A percentile compares a stretch with the other conserved stretches of the same genome.
Conservation (phyloP, 306 rosid genomes). For the Albizia julibrissin region DNA sequence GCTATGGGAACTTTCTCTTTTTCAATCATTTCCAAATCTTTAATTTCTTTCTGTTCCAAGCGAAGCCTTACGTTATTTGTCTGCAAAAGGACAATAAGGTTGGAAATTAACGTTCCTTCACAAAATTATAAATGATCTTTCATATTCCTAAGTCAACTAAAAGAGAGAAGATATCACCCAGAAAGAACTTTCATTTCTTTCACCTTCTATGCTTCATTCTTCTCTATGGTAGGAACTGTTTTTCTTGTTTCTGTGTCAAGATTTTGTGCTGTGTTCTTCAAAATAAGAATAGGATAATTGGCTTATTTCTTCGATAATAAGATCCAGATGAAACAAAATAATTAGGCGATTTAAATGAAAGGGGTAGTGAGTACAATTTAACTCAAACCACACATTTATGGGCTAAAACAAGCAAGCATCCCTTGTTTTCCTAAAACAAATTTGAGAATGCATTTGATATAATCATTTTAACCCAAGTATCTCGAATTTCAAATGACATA, state of each 20-base stretch:
- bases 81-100: conserved; percentile 26
- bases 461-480: background rate
- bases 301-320: background rate
- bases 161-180: background rate
- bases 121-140: background rate
- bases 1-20: too few species aligned
- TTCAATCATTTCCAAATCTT: too few species aligned
- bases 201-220: background rate
- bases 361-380: background rate
- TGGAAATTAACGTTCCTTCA: background rate
- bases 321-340: background rate
- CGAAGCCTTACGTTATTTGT: conserved; percentile 23
- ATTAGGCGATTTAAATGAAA: background rate
- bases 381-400: background rate
- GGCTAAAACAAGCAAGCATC: background rate
- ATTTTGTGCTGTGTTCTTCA: background rate
- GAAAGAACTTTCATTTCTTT: background rate
- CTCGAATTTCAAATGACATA: background rate
- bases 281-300: background rate
- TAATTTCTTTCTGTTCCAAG: background rate
- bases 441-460: background rate
- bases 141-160: background rate
- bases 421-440: background rate
- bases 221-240: background rate
- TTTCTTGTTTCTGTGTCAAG: background rate